Conservation (phyloP, 1,284 basidiomycete genomes). For the Cutaneotrichosporon mucoides region DNA sequence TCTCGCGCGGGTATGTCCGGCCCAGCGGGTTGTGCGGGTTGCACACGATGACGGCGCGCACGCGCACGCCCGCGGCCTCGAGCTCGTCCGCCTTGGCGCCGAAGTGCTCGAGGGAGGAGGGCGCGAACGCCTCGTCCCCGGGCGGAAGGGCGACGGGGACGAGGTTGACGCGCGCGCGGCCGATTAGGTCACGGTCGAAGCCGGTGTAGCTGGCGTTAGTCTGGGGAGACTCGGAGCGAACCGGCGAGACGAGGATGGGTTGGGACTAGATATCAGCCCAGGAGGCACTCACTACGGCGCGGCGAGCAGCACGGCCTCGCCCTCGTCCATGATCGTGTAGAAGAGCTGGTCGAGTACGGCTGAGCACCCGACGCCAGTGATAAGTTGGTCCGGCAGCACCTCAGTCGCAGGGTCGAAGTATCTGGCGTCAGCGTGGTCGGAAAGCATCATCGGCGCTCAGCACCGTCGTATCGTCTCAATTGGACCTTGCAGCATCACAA, state of each 20-base stretch:
- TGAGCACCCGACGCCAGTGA: slow-evolving; percentile 43
- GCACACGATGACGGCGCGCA: slow-evolving; percentile 45
- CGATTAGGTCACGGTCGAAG: slow-evolving; percentile 44
- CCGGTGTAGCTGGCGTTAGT: slow-evolving; percentile 40
- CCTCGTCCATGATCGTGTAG: slow-evolving; percentile 48
- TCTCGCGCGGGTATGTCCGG: slow-evolving; percentile 46
- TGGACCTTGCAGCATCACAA: too few relatives aligned
- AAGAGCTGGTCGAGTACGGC: slow-evolving; percentile 49
- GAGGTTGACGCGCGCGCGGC: slow-evolving; percentile 33
- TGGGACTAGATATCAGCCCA: neutral
- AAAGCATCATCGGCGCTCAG: too few relatives aligned
- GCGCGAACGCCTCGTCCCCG: slow-evolving; percentile 31
- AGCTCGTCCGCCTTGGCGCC: slow-evolving; percentile 30
- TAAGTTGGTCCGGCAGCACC: slow-evolving; percentile 40
- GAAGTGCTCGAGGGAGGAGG: slow-evolving; percentile 29
- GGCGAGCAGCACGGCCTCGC: slow-evolving; percentile 47
- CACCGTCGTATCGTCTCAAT: too few relatives aligned
- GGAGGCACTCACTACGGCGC: slow-evolving; percentile 36
- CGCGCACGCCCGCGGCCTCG: slow-evolving; percentile 24
- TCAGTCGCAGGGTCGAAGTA: slow-evolving; percentile 33
- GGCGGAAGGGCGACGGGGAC: slow-evolving; percentile 39
- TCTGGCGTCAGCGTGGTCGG: slow-evolving; percentile 11
- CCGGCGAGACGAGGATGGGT: too few relatives aligned
- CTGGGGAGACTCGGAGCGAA: neutral
- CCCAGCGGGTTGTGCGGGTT: slow-evolving; percentile 52